These are phyloP conservation scores for Pholiota adiposa DNA, from an alignment of 1,284 basidiomycete genomes.

Conservation along the genomic window DNA sequence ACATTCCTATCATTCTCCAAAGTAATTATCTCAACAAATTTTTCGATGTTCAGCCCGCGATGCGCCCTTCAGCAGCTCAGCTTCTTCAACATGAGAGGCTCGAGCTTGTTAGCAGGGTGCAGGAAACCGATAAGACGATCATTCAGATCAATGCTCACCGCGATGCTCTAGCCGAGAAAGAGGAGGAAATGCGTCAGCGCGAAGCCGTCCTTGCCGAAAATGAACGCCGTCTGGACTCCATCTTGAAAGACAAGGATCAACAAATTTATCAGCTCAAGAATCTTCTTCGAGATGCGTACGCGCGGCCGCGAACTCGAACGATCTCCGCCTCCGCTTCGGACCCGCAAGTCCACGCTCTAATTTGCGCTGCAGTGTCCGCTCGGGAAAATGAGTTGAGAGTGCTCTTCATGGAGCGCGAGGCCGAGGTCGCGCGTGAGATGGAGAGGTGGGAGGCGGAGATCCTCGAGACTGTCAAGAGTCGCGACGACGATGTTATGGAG, in stretches of 20 bases:
- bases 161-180: constrained; percentile 54
- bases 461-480: too few species aligned
- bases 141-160: constrained; percentile 66
- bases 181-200: constrained; percentile 65
- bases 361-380: constrained; percentile 64
- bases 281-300: constrained; percentile 33
- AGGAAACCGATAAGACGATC: constrained; percentile 80
- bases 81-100: constrained; percentile 79
- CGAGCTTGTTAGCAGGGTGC: constrained; percentile 72
- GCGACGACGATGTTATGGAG: too few species aligned
- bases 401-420: constrained; percentile 68
- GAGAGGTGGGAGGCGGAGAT: too few species aligned
- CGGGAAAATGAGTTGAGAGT: constrained; percentile 70
- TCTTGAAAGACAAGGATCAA: constrained; percentile 59
- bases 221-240: constrained; percentile 51
- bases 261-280: constrained; percentile 58
- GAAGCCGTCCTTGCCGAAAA: constrained; percentile 59
- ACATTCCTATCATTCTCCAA: background rate
- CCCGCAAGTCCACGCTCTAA: constrained; percentile 51
- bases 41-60: constrained; percentile 61
- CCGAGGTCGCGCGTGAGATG: constrained; percentile 73
- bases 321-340: constrained; percentile 20
- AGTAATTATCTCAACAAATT: too few species aligned
- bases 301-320: constrained; percentile 20
- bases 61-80: constrained; percentile 81